Conservation (phyloP, 768 basidiomycete genomes). For the Suillus subluteus region DNA sequence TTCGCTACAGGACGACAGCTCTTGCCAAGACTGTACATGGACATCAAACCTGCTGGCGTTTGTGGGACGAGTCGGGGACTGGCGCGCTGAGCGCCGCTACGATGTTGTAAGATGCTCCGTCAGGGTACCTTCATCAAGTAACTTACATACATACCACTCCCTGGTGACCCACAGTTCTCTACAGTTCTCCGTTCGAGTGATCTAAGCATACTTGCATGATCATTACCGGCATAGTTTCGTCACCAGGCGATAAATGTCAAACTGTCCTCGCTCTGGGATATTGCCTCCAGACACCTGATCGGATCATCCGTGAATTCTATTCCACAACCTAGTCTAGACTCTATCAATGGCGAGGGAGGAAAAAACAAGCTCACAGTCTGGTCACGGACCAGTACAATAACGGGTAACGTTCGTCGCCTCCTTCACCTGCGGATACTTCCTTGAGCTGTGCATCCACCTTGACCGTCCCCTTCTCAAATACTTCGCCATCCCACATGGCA, state of each 20-base stretch:
- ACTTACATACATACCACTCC: background rate
- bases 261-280: background rate
- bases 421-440: background rate
- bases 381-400: background rate
- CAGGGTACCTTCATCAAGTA: background rate
- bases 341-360: background rate
- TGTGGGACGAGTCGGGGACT: background rate
- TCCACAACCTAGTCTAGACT: background rate
- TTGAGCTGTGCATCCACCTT: slow-evolving; percentile 19
- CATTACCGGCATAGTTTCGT: background rate
- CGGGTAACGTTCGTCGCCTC: background rate
- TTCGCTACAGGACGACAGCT: background rate
- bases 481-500: slow-evolving; percentile 41
- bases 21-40: background rate
- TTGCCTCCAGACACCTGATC: background rate
- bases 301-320: background rate
- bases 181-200: background rate
- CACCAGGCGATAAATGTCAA: too few relatives aligned
- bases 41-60: background rate
- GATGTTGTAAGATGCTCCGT: background rate
- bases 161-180: background rate
- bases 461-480: slow-evolving; percentile 40
- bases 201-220: background rate
- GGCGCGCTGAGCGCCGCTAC: background rate
- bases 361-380: background rate